Evolutionary conservation across 371 early-diverging fungal species (phyloP).

Genomic region (Mortierella sp.): DNA sequence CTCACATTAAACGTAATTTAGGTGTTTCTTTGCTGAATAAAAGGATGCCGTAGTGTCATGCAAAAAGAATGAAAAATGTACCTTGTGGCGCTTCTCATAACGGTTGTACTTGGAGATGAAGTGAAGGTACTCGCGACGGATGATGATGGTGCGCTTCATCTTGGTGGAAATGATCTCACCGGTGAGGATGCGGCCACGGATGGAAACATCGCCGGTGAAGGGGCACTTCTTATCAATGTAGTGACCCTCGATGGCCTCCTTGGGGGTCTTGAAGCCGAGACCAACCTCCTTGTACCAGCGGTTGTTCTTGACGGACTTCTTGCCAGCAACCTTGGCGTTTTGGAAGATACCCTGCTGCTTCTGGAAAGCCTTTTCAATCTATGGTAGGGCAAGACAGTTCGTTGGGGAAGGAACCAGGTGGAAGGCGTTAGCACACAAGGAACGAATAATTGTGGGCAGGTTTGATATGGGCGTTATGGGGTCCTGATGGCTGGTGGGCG

Average conservation of each 20-base stretch:
- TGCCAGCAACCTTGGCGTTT: conserved; percentile 87
- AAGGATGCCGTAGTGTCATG: background rate
- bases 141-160: conserved; percentile 98
- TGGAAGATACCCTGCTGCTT: conserved; percentile 98
- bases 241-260: conserved; percentile 95
- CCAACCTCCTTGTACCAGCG: conserved; percentile 99
- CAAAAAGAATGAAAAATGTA: background rate
- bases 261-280: conserved; percentile 99
- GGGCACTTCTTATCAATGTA: conserved; percentile 99
- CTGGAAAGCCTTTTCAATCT: conserved; percentile 95
- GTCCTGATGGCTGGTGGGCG: background rate
- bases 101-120: conserved; percentile 99
- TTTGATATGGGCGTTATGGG: background rate
- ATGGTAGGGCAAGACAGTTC: background rate
- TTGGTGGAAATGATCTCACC: conserved; percentile 98
- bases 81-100: conserved; percentile 99
- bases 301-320: conserved; percentile 80
- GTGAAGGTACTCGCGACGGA: conserved; percentile 99
- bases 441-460: background rate
- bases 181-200: conserved; percentile 98
- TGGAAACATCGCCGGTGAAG: conserved; percentile 98
- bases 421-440: background rate
- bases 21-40: background rate
- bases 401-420: background rate
- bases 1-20: background rate